Conservation (phyloP, 192 early-diverging fungal species). For the Mortierella claussenii region DNA sequence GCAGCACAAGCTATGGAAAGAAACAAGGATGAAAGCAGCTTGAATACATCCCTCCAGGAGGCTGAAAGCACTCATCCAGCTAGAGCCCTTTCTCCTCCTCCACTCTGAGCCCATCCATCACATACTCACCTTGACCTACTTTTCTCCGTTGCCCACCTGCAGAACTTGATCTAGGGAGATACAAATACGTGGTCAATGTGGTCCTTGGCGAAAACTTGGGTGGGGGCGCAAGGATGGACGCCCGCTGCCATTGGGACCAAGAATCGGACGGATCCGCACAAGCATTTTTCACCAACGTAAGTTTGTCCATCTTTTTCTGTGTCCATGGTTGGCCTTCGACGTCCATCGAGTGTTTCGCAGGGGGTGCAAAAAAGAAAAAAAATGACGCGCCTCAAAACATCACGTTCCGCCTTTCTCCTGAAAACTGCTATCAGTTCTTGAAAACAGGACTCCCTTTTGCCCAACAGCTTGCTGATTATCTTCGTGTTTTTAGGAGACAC, state of each 20-base stretch:
- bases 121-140: no score
- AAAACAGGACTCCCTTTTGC: no score
- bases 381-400: background rate
- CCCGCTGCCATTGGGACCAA: slow-evolving; percentile 49
- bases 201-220: slow-evolving; percentile 46
- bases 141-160: background rate
- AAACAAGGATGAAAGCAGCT: no score
- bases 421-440: no score
- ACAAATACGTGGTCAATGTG: slow-evolving; percentile 53
- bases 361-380: background rate
- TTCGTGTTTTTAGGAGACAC: slow-evolving; percentile 30
- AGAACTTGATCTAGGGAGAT: slow-evolving; percentile 44
- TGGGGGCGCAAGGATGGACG: slow-evolving; percentile 48
- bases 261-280: slow-evolving; percentile 53
- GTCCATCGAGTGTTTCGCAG: background rate
- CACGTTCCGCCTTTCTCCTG: background rate
- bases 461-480: no score
- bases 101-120: no score
- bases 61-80: no score
- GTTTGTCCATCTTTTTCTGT: background rate
- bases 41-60: no score
- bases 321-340: background rate
- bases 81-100: no score
- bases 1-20: background rate
- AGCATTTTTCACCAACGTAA: slow-evolving; percentile 49